phyloP scores from a whole-genome alignment of 352 stramenopile genomes.

The Elongisporangium prolatum region DNA sequence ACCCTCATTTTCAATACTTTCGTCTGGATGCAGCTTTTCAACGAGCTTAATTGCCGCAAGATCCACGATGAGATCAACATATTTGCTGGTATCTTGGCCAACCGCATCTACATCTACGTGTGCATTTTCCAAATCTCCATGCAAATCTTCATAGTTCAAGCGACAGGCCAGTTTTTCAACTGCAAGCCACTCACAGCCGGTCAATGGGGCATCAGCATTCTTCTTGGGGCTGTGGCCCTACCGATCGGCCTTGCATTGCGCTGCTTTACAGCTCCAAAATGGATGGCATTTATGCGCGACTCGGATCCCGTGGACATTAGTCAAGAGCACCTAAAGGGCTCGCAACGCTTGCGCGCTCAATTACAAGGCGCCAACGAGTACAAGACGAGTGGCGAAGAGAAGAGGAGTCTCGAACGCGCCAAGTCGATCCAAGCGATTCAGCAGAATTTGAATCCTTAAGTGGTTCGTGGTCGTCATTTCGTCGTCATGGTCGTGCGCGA shows the following conservation, averaged over 20 bases:
- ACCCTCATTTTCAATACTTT: constrained; percentile 98
- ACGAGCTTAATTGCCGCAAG: constrained; percentile 79
- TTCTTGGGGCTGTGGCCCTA: constrained; percentile 32
- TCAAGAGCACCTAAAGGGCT: not conserved
- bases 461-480: not conserved
- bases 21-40: constrained; percentile 96
- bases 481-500: not conserved
- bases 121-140: constrained; percentile 86
- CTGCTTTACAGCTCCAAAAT: constrained; percentile 43
- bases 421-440: not conserved
- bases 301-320: not conserved
- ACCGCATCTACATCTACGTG: constrained; percentile 92
- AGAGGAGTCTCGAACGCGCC: not conserved
- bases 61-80: constrained; percentile 91
- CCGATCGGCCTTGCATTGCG: constrained; percentile 50
- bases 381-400: not conserved
- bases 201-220: constrained; percentile 60
- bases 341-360: not conserved
- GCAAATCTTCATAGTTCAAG: constrained; percentile 95
- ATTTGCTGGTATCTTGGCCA: constrained; percentile 88
- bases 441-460: not conserved
- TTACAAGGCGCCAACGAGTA: not conserved
- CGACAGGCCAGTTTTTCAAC: constrained; percentile 81
- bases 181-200: constrained; percentile 34
- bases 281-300: constrained; percentile 20